phyloP scores from a whole-genome alignment of 2,329 filamentous ascomycete species.

The Cladorrhinum sp. region DNA sequence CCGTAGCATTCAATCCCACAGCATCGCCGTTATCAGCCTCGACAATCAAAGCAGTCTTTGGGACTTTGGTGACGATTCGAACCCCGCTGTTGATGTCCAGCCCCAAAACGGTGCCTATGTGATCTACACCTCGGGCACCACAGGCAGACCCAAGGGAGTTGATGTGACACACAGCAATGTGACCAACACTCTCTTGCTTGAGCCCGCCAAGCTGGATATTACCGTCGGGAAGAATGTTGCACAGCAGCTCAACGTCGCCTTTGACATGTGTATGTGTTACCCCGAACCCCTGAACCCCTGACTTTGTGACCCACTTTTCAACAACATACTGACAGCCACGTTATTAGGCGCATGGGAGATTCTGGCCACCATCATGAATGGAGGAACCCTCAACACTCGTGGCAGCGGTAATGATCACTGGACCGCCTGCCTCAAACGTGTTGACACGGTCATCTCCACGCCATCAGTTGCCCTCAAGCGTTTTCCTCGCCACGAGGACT shows the following conservation, averaged over 20 bases:
- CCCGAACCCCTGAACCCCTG: neutral
- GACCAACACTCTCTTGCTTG: slow-evolving; percentile 50
- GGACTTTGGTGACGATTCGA: slow-evolving; percentile 14
- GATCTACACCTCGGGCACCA: slow-evolving; percentile 58
- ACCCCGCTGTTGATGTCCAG: slow-evolving; percentile 30
- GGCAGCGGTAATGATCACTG: slow-evolving; percentile 41
- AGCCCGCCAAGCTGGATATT: slow-evolving; percentile 51
- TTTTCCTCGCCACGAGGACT: slow-evolving; percentile 37
- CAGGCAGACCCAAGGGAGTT: slow-evolving; percentile 57
- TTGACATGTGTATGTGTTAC: slow-evolving; percentile 61
- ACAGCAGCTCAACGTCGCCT: slow-evolving; percentile 56
- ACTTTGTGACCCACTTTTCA: neutral
- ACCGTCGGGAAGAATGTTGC: slow-evolving; percentile 49
- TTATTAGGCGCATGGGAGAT: slow-evolving; percentile 55
- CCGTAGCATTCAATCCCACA: neutral
- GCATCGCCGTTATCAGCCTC: neutral
- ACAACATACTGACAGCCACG: slow-evolving; percentile 25
- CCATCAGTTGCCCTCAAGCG: slow-evolving; percentile 54
- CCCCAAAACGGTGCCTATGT: slow-evolving; percentile 43
- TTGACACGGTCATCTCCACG: slow-evolving; percentile 54
- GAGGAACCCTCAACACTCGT: slow-evolving; percentile 53
- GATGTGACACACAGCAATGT: slow-evolving; percentile 56
- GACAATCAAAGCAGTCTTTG: neutral
- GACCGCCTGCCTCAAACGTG: slow-evolving; percentile 45
- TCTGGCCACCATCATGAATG: slow-evolving; percentile 55